Evolutionary conservation across 768 basidiomycete genomes (phyloP).

Genomic region (Rhodotorula toruloides): DNA sequence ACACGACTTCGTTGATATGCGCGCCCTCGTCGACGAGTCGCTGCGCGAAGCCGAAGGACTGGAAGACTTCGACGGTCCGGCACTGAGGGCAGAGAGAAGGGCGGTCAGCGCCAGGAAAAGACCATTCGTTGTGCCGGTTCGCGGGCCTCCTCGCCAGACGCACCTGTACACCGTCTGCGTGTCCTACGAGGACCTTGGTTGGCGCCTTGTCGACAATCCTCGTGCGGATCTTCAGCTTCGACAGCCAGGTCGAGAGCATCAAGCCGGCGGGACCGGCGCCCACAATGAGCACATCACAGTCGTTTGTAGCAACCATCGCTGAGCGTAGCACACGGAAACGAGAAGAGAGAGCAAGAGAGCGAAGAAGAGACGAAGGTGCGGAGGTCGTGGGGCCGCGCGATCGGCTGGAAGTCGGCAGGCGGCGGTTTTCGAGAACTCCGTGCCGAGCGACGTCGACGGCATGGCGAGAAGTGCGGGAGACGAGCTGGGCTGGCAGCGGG

Average conservation of each 20-base stretch:
- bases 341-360: too few species aligned
- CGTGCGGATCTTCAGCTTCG: conserved; percentile 29
- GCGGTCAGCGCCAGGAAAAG: too few species aligned
- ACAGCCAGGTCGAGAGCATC: conserved; percentile 34
- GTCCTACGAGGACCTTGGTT: conserved; percentile 17
- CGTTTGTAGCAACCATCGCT: background rate
- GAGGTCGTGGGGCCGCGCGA: too few species aligned
- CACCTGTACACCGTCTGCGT: conserved; percentile 24
- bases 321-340: background rate
- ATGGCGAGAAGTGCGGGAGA: too few species aligned
- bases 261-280: conserved; percentile 34
- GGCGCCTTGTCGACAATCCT: conserved; percentile 28
- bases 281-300: conserved; percentile 34
- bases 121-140: too few species aligned
- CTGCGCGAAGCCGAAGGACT: conserved; percentile 23
- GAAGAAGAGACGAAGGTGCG: background rate
- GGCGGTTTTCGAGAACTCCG: too few species aligned
- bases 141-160: background rate
- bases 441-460: too few species aligned
- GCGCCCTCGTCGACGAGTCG: conserved; percentile 18
- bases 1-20: conserved; percentile 24
- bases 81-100: background rate
- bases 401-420: too few species aligned
- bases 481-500: too few species aligned
- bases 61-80: conserved; percentile 36